These are phyloP conservation scores for Bolboschoenus planiculmis DNA, from an alignment of 176 grass and related monocot genomes.

Conservation along the genomic window DNA sequence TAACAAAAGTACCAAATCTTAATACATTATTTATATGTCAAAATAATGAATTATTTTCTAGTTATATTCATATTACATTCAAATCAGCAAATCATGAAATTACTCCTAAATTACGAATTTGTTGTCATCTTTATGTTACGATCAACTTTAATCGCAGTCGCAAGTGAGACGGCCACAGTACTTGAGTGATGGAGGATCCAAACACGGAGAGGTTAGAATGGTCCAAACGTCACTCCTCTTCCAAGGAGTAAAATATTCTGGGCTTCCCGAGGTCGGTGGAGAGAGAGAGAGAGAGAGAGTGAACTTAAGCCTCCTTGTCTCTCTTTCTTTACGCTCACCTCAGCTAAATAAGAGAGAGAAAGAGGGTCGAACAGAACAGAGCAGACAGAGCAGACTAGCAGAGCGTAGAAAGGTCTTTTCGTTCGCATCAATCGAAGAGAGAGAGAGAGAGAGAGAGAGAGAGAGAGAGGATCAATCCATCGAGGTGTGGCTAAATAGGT, in stretches of 20 bases:
- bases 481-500: too few relatives aligned
- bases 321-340: constrained; percentile 25
- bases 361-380: constrained; percentile 17
- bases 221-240: constrained; percentile 90
- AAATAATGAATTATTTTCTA: too few relatives aligned
- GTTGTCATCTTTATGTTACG: too few relatives aligned
- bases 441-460: too few relatives aligned
- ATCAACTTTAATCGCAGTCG: too few relatives aligned
- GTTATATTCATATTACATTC: too few relatives aligned
- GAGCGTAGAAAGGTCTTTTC: constrained; percentile 11
- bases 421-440: neutral
- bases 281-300: constrained; percentile 1
- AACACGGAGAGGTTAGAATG: constrained; percentile 41
- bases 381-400: constrained; percentile 26
- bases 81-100: too few relatives aligned
- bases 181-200: neutral
- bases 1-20: too few relatives aligned
- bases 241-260: constrained; percentile 30
- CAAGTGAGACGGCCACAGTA: neutral
- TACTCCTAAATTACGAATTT: too few relatives aligned
- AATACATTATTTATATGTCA: too few relatives aligned
- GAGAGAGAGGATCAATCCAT: too few relatives aligned
- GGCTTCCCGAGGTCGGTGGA: constrained; percentile 21
- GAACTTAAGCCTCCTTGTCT: constrained; percentile 22
- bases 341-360: neutral